Percentiles rank a stretch among this genome's conserved stretches.
Evolutionary conservation across 257 asterid species (phyloP).

Genomic region (Nicotiana attenuata): DNA sequence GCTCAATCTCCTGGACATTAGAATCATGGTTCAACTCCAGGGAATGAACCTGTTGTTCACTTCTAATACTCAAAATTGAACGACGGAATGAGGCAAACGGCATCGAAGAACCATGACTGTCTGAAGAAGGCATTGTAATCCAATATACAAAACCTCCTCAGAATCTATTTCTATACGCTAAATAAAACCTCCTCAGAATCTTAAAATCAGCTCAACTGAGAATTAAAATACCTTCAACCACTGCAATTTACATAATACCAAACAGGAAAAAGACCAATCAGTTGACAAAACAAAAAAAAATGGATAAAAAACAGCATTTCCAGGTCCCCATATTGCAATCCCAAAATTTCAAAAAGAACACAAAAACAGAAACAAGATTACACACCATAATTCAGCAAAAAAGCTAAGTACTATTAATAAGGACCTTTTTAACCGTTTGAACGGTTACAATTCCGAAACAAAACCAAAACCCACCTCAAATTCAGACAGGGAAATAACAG

Average conservation of each 20-base stretch:
- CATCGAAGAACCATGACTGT: conserved; percentile 46
- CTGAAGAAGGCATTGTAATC: conserved; percentile 66
- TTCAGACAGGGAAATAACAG: conserved; percentile 1
- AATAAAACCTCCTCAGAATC: conserved; percentile 12
- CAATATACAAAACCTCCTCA: conserved; percentile 20
- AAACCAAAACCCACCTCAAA: neutral
- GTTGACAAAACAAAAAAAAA: neutral
- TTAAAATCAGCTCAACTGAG: neutral
- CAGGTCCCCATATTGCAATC: neutral
- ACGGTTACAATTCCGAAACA: neutral
- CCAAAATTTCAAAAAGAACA: neutral
- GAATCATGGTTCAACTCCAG: conserved; percentile 43
- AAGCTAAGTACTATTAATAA: neutral
- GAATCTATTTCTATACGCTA: conserved; percentile 8
- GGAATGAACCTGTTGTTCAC: conserved; percentile 65
- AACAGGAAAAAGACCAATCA: neutral
- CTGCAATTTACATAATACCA: conserved; percentile 1
- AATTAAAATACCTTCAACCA: neutral
- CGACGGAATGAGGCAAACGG: conserved; percentile 86
- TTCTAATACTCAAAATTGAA: conserved; percentile 47
- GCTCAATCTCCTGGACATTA: conserved; percentile 21
- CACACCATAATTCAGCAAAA: conserved; percentile 3
- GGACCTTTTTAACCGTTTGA: neutral
- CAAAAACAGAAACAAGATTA: neutral
- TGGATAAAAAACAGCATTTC: neutral